Evolutionary conservation across 2,329 filamentous ascomycete genomes (phyloP).

Genomic region (Coleophoma cylindrospora): DNA sequence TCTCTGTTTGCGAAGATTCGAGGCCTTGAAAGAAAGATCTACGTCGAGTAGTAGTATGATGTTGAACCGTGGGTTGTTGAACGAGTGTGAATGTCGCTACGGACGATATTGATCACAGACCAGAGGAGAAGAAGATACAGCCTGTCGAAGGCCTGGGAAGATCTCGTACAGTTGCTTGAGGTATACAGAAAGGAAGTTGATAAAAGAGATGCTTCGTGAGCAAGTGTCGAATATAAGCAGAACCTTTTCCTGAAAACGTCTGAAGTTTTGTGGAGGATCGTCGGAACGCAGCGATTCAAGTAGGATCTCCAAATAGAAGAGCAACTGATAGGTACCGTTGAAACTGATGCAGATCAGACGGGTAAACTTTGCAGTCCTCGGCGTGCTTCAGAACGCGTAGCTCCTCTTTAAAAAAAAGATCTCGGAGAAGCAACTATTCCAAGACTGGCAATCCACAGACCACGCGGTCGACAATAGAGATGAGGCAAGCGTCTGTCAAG

Average conservation of each 20-base stretch:
- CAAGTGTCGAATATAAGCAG: slow-evolving; percentile 8
- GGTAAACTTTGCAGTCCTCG: slow-evolving; percentile 14
- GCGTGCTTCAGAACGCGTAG: slow-evolving; percentile 25
- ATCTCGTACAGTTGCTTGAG: not conserved
- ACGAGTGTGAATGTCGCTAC: slow-evolving; percentile 23
- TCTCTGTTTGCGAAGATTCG: too few relatives aligned
- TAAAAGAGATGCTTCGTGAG: not conserved
- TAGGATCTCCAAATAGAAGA: slow-evolving; percentile 18
- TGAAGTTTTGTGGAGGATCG: slow-evolving; percentile 13
- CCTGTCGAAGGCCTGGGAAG: slow-evolving; percentile 14
- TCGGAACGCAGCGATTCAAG: slow-evolving; percentile 10
- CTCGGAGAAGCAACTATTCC: slow-evolving; percentile 7
- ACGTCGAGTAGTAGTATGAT: not conserved
- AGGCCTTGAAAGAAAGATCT: too few relatives aligned
- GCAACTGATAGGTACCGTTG: slow-evolving; percentile 15
- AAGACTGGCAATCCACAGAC: slow-evolving; percentile 13
- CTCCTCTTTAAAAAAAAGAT: slow-evolving; percentile 9
- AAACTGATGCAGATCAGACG: slow-evolving; percentile 13
- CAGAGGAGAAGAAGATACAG: slow-evolving; percentile 16
- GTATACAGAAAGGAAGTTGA: not conserved
- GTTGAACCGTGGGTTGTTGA: slow-evolving; percentile 22
- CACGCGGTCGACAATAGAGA: slow-evolving; percentile 17
- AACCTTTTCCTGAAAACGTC: slow-evolving; percentile 14
- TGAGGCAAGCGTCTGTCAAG: slow-evolving; percentile 17
- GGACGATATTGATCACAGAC: slow-evolving; percentile 21